Base-by-base conservation (phyloP, 805 yeast species). In the Cyberlindnera nakhonratchasimensis region DNA sequence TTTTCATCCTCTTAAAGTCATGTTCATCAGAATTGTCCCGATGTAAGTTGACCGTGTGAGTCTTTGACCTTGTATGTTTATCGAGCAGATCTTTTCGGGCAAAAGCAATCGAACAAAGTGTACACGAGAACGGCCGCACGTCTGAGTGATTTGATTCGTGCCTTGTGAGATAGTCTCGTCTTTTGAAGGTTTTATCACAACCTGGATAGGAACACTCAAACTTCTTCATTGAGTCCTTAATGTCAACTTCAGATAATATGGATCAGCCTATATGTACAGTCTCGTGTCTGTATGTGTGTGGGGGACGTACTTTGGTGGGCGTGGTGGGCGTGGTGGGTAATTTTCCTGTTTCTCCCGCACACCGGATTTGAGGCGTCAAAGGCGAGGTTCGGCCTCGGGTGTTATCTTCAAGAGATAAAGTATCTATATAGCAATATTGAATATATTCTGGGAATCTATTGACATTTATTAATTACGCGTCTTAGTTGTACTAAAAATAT, bases 141-240 rank as follows among this genome's bases (percentile, higher is more conserved):
- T 38, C 29, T 3, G 53, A 46, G 45, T 64, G 69, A 40, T 62
- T 64, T 11, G 53, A 50, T 34, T 58, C 63, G 40, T 64, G 69
- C 28, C 69, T 35, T 16, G 49, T 41, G 4, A 64, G 46, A 40
- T 63, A 64, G 40, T 63, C 72, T 33, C 70, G 54, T 47, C 67
- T 50, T 36, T 65, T 65, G 17, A 62, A 62, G 7, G 59, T 53
- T 41, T 54, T 47, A 35, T 53, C 39, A 48, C 53, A 34, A n/a
- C 52, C 57, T 2, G 57, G 49, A 19, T 40, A 42, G 2, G 41
- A 33, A 45, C 54, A 48, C 9, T 34, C 23, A 30, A 39, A 46
- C 34, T 34, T 33, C 41, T 42, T 42, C 43, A 33, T 39, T 6
- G n/a, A n/a, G n/a, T n/a, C n/a, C n/a, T n/a, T n/a, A n/a, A n/a